Base-by-base conservation (phyloP, 2,329 filamentous ascomycete species). In the Penicillium palitans region DNA sequence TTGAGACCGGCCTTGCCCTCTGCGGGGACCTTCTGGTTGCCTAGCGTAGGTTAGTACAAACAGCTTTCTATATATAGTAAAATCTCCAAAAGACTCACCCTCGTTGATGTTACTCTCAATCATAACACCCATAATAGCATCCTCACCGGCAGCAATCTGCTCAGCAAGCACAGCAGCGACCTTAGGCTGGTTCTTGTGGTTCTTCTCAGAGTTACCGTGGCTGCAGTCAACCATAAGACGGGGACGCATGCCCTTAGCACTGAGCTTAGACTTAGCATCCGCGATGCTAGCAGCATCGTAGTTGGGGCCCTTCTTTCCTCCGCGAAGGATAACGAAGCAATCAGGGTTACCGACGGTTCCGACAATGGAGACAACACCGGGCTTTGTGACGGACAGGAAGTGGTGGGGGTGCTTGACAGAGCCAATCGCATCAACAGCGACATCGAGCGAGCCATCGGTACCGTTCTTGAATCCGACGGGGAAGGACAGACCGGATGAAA, bases 401-500 rank as follows among this genome's bases (percentile, higher is more conserved):
- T 97, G 92, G 73, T 99, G 95, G 17, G 91, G 91, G 73, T 96
- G 91, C 74, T 85, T 87, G 51, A 96, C 93, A 17, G 95, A 91
- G 61, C 93, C 92, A 74, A 98, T 96, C 51, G 95, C 95, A 74
- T 99, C 95, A 68, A 98, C 91, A 13, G 95, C 93, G 4, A 98
- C 93, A 57, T 88, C 85, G 48, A 98, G 80, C 9, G 88, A 89
- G 52, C 95, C 95, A 74, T 99, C 95, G 33, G 95, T 99, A 64
- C 95, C 95, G 78, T 99, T 99, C 85, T 99, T 99, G 89, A 99
- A 99, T 52, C 95, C 95, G 12, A 99, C 92, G 2, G 95, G 95
- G 89, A 97, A 98, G 67, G 90, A 96, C 37, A 98, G 83, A 72
- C 95, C 95, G 53, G 90, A 95, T 24, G 95, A 93, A 63, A 99